Base-by-base conservation (phyloP, 176 grass and related monocot species). In the Triticum turgidum region DNA sequence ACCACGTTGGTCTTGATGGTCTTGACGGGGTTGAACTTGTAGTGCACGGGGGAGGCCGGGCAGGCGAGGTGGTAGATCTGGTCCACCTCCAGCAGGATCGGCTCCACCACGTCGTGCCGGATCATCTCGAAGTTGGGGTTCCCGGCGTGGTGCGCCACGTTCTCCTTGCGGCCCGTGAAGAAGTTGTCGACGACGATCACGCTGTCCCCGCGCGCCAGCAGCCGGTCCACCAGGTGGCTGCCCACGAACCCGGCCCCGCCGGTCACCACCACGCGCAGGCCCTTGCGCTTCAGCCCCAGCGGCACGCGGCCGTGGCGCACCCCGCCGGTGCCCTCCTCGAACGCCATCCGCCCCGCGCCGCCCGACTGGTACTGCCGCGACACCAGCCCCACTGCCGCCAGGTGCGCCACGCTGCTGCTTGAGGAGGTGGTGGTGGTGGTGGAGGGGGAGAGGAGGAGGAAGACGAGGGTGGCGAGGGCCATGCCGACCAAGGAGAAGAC, bases 1-100 rank as follows among this genome's bases (percentile, higher is more conserved):
- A 97, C 95, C 0, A 97, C 95, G 84, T 97, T 97, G 80, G 95
- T 97, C 91, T 97, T 97, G 95, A 97, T 97, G 27, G 95, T 97
- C 87, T 97, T 97, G 51, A 97, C 92, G 63, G 95, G 95, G 85
- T 97, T 97, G 89, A 88, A 89, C 81, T 97, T 97, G 91, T 97
- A 97, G 86, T 97, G 95, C 41, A 97, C 95, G 22, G 95, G 95
- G 30, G 95, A 97, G 2, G 95, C 95, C 30, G 95, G 95, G 91
- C 95, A 97, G 5, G 95, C 95, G 11, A 97, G 95, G 78, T 94
- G 95, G 84, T 97, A 97, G 90, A 97, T 97, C 90, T 94, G 95
- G 83, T 97, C 95, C 77, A 97, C 92, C 92, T 97, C 95, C 12
- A 97, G 84, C 61, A 97, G 89, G 90, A 97, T 94, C 22, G 95